Percentiles rank a stretch among this genome's conserved stretches.
Evolutionary conservation across 495 filamentous ascomycete genomes (phyloP).

Genomic region (Penicillium turbatum): DNA sequence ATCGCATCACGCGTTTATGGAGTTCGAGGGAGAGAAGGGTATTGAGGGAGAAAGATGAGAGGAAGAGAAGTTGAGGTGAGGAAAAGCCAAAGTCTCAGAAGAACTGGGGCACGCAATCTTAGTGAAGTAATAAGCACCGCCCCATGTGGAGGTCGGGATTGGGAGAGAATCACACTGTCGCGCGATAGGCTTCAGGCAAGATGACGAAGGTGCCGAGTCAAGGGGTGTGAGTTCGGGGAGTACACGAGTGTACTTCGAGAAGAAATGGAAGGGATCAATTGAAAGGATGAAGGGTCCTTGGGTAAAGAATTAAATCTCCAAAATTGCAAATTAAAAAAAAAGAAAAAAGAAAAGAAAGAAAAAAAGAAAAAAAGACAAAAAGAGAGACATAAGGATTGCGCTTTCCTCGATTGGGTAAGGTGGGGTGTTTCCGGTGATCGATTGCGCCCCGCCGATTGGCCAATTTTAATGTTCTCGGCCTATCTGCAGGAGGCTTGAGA

Average conservation of each 20-base stretch:
- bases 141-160: slow-evolving; percentile 5
- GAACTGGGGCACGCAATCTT: slow-evolving; percentile 4
- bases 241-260: not conserved
- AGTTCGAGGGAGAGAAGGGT: not conserved
- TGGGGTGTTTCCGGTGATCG: not conserved
- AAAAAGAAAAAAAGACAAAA: not conserved
- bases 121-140: slow-evolving; percentile 2
- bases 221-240: not conserved
- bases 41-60: not conserved
- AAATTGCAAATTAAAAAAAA: not conserved
- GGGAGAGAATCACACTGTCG: not conserved
- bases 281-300: not conserved
- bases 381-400: not conserved
- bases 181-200: not conserved
- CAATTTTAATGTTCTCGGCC: not conserved
- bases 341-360: not conserved
- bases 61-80: not conserved
- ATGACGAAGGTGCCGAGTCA: slow-evolving; percentile 9
- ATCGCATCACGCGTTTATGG: slow-evolving; percentile 36
- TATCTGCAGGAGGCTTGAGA: not conserved
- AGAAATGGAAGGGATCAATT: slow-evolving; percentile 1
- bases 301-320: not conserved
- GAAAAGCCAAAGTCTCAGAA: slow-evolving; percentile 4
- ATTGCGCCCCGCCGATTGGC: not conserved
- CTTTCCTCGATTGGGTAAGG: slow-evolving; percentile 1